Evolutionary conservation across 495 filamentous ascomycete genomes (phyloP), one percentile per base, ranked within the genome.

Genomic region (Cetradonia linearis): DNA sequence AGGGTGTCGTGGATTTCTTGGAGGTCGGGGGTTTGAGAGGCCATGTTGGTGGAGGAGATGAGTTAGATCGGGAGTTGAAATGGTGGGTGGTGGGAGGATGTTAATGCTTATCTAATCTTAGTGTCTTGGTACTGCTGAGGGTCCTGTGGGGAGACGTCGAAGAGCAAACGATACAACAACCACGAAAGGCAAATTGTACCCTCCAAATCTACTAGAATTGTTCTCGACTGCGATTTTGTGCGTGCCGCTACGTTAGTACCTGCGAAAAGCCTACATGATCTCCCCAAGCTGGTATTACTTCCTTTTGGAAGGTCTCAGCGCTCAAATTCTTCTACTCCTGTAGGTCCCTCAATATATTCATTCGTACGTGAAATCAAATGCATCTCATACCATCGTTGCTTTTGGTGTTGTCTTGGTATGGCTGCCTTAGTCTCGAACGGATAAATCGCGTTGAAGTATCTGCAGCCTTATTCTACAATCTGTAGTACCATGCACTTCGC

Each of bases 1-100:
- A 96, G 79, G 38, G 82, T 81, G 68, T 94, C 87, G 65, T 89
- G 89, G 59, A 96, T 86, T 30, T 89, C 82, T 66, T 87, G 78
- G 53, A 96, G 78, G 68, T 95, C 78, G 65, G 70, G 65, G 16
- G 65, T 53, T 59, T 13, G 28, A 47, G 27, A 31, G 44, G 49
- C 34, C 59, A 61, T 61, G 8, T 4, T 37, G 23, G 23, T 18
- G 25, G 16, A 49, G 27, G 49, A 9, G 27, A 7, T 9, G 49
- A 25, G 14, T 20, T 33, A 33, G n/a, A 20, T 18, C 10, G 14
- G 14, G 14, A n/a, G n/a, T n/a, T n/a, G 9, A 1, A 9, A 13
- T 30, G 31, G 0, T 5, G 31, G 28, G 49, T 9, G n/a, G 6
- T 20, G 27, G 6, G 18, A 2, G 14, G 28, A 18, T 10, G 49